Evolutionary conservation across 2,329 filamentous ascomycete species (phyloP).

Genomic region (Ophiosphaerella korrae): DNA sequence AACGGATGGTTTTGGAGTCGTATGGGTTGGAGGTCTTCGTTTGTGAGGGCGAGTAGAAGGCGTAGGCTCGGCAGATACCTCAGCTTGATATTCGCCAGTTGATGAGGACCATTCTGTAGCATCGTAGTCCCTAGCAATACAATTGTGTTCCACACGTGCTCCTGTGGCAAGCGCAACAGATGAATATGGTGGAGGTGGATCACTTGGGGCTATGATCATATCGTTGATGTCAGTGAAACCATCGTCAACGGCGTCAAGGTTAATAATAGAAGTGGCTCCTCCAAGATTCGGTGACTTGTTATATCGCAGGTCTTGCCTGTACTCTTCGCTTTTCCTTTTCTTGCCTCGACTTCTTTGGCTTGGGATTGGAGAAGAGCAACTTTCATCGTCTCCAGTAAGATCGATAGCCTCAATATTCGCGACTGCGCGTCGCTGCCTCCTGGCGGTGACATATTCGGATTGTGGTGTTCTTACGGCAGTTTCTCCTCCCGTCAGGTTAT

Average conservation of each 20-base stretch:
- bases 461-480: slow-evolving; percentile 6
- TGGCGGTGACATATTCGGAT: slow-evolving; percentile 2
- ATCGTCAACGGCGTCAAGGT: slow-evolving; percentile 20
- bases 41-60: slow-evolving; percentile 25
- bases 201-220: slow-evolving; percentile 26
- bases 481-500: neutral
- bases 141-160: slow-evolving; percentile 9
- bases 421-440: slow-evolving; percentile 14
- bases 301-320: slow-evolving; percentile 32
- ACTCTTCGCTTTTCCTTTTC: slow-evolving; percentile 56
- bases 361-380: slow-evolving; percentile 22
- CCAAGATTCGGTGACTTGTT: slow-evolving; percentile 23
- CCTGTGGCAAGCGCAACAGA: slow-evolving; percentile 37
- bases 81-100: slow-evolving; percentile 20
- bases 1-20: slow-evolving; percentile 28
- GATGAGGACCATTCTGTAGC: neutral
- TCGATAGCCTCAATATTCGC: slow-evolving; percentile 44
- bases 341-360: slow-evolving; percentile 29
- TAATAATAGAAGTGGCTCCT: slow-evolving; percentile 13
- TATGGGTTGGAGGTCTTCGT: slow-evolving; percentile 38
- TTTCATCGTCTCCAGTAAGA: slow-evolving; percentile 38
- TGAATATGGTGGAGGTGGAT: slow-evolving; percentile 52
- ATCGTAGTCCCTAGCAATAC: neutral
- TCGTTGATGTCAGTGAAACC: slow-evolving; percentile 50
- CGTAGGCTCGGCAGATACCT: neutral